Evolutionary conservation across 2,329 filamentous ascomycete genomes (phyloP).

Genomic region (Claviceps cyperi): DNA sequence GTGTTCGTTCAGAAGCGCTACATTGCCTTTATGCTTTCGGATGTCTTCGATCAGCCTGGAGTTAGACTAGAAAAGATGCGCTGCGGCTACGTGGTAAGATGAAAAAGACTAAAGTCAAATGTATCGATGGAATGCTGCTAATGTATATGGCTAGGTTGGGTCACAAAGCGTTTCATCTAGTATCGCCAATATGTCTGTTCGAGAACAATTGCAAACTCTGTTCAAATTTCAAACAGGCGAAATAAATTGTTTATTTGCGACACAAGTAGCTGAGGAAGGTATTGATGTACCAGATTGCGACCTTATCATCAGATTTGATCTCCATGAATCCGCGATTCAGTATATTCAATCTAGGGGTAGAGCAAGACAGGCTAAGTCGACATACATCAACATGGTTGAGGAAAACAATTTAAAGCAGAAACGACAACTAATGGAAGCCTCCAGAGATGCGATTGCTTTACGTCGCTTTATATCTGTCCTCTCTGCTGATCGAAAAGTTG

Average conservation of each 20-base stretch:
- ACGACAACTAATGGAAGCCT: conserved; percentile 42
- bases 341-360: conserved; percentile 89
- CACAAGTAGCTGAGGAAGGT: conserved; percentile 53
- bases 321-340: conserved; percentile 81
- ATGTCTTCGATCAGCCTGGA: conserved; percentile 44
- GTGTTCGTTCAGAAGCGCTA: conserved; percentile 72
- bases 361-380: conserved; percentile 63
- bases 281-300: conserved; percentile 56
- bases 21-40: conserved; percentile 58
- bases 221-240: conserved; percentile 45
- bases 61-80: conserved; percentile 45
- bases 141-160: conserved; percentile 14
- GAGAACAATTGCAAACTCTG: conserved; percentile 60
- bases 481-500: conserved; percentile 52
- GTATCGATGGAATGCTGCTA: not conserved
- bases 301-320: conserved; percentile 61
- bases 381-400: conserved; percentile 77
- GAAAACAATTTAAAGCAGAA: conserved; percentile 47
- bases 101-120: not conserved
- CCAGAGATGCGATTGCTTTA: conserved; percentile 47
- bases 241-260: conserved; percentile 51
- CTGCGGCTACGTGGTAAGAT: conserved; percentile 45
- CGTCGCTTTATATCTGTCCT: conserved; percentile 62
- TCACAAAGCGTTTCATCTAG: conserved; percentile 20
- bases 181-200: conserved; percentile 51